Evolutionary conservation across 1,284 basidiomycete species (phyloP).

Genomic region (Amylostereum areolatum): DNA sequence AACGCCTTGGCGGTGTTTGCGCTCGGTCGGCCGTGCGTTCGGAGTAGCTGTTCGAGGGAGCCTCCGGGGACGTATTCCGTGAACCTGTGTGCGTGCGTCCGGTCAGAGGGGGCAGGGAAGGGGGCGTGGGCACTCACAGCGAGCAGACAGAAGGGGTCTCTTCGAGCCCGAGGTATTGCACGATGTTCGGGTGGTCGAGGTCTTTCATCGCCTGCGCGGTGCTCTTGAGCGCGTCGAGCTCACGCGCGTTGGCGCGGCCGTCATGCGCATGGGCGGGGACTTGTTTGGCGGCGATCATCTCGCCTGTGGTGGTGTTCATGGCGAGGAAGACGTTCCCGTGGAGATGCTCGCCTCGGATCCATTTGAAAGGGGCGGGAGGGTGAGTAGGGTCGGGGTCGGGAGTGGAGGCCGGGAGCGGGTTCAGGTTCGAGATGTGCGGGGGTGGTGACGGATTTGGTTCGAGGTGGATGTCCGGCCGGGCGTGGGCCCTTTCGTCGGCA

Average conservation of each 20-base stretch:
- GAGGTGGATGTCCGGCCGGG: too few species aligned
- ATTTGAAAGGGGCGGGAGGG: too few species aligned
- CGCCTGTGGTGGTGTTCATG: conserved; percentile 69
- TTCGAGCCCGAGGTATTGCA: conserved; percentile 67
- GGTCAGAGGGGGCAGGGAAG: conserved; percentile 2
- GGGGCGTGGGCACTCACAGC: conserved; percentile 34
- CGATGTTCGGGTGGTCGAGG: conserved; percentile 68
- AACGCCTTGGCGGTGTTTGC: conserved; percentile 69
- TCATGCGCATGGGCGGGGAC: conserved; percentile 62
- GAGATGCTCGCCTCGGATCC: too few species aligned
- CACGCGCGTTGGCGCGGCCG: conserved; percentile 44
- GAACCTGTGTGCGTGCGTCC: conserved; percentile 30
- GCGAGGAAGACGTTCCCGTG: conserved; percentile 55
- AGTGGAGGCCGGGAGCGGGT: too few species aligned
- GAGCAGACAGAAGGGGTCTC: conserved; percentile 53
- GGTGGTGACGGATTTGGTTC: too few species aligned
- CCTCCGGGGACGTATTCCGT: conserved; percentile 81
- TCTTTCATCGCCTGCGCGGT: conserved; percentile 65
- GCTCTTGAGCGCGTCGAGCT: conserved; percentile 53
- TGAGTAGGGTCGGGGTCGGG: too few species aligned
- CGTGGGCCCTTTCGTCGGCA: too few species aligned
- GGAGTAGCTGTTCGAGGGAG: conserved; percentile 62
- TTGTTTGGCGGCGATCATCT: conserved; percentile 81
- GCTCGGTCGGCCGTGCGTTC: conserved; percentile 60
- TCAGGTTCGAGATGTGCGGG: too few species aligned